Conservation (phyloP, 768 basidiomycete genomes). For the Epithele typhae region DNA sequence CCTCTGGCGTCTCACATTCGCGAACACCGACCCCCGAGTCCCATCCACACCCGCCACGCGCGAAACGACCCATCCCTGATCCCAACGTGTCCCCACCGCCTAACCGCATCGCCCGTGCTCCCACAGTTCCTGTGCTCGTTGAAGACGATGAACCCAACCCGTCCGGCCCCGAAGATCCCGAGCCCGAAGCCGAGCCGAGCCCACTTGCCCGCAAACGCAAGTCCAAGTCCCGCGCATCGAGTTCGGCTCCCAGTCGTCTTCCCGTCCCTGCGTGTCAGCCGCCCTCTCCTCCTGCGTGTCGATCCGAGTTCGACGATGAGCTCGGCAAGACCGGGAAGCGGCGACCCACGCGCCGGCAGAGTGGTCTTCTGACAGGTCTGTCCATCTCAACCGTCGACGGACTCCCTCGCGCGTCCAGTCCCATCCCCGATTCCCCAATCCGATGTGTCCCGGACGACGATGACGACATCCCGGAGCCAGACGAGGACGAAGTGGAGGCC, state of each 20-base stretch:
- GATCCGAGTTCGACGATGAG: constrained; percentile 29
- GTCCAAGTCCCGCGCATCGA: constrained; percentile 31
- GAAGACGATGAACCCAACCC: constrained; percentile 60
- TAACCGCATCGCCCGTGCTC: constrained; percentile 58
- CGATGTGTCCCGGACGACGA: constrained; percentile 57
- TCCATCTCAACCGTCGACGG: constrained; percentile 28
- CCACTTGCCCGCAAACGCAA: constrained; percentile 38
- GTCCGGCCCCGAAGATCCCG: constrained; percentile 26
- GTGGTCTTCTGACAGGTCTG: constrained; percentile 47
- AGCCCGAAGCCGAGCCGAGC: constrained; percentile 35
- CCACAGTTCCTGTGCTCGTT: constrained; percentile 59
- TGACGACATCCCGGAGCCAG: constrained; percentile 30
- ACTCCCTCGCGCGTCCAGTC: constrained; percentile 51
- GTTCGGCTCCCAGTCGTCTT: constrained; percentile 12
- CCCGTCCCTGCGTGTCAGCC: constrained; percentile 9
- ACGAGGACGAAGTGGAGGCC: constrained; percentile 33
- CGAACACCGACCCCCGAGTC: constrained; percentile 22
- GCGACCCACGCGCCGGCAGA: constrained; percentile 37
- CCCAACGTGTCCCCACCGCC: constrained; percentile 43
- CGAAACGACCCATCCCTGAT: constrained; percentile 41
- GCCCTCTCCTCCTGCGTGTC: constrained; percentile 6
- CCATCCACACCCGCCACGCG: constrained; percentile 44
- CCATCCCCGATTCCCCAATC: constrained; percentile 61
- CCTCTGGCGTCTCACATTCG: constrained; percentile 41
- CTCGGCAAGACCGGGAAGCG: constrained; percentile 29